These are phyloP conservation scores for Cydonia oblonga DNA, from an alignment of 331 rosid genomes.

Conservation along the genomic window DNA sequence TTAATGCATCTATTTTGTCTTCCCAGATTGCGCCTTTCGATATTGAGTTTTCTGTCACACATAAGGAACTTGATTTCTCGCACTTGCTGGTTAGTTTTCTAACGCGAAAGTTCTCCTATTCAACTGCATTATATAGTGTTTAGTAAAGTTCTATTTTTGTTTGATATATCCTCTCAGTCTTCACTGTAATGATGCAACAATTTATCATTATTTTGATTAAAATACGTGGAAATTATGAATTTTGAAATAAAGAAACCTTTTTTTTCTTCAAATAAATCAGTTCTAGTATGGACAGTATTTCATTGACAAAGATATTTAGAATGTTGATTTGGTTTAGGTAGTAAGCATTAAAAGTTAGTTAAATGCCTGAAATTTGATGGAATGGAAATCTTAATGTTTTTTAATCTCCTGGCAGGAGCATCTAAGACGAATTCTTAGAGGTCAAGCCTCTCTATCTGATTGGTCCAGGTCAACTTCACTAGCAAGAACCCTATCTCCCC, in stretches of 20 bases:
- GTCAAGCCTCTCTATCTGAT: constrained; percentile 92
- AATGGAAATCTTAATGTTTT: not conserved
- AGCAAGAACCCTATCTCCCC: constrained; percentile 92
- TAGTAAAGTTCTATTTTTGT: not conserved
- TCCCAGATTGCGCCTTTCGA: constrained; percentile 88
- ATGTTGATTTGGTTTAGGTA: not conserved
- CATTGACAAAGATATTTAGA: not conserved
- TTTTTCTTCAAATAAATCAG: not conserved
- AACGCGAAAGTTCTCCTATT: constrained; percentile 14
- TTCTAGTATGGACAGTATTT: not conserved
- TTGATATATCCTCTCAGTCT: not conserved
- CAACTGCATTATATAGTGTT: not conserved
- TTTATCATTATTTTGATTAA: not conserved
- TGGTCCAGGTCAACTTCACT: constrained; percentile 90
- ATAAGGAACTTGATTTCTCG: constrained; percentile 98
- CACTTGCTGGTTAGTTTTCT: constrained; percentile 84
- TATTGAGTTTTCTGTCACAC: constrained; percentile 88
- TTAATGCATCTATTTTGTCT: constrained; percentile 10
- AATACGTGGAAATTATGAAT: not conserved
- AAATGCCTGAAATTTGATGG: not conserved
- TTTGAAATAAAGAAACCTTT: not conserved
- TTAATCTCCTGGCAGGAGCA: constrained; percentile 56
- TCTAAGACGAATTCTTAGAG: constrained; percentile 88
- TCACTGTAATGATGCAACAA: not conserved
- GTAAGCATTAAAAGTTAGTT: not conserved